Evolutionary conservation across 208 protist genomes (phyloP).

Genomic region (Phytomonas sp.): DNA sequence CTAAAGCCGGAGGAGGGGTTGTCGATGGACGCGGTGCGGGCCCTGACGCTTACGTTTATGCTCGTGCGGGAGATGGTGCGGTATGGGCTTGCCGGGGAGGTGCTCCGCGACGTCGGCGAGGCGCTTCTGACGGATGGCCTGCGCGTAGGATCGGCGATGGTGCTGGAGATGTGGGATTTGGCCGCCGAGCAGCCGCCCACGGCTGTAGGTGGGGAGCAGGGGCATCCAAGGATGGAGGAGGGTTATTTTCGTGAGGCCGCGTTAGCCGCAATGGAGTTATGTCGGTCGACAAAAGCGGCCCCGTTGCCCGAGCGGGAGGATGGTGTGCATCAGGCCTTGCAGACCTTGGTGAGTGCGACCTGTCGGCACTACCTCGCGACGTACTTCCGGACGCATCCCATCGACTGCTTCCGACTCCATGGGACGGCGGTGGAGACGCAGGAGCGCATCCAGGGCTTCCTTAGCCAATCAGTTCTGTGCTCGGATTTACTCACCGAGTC

Average conservation of each 20-base stretch:
- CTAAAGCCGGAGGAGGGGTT: constrained; percentile 9
- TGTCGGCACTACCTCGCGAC: constrained; percentile 44
- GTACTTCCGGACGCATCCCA: constrained; percentile 16
- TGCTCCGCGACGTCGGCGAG: constrained; percentile 32
- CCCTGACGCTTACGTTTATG: constrained; percentile 22
- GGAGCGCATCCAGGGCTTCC: constrained; percentile 17
- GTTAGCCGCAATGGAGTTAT: constrained; percentile 14
- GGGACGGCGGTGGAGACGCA: constrained; percentile 24
- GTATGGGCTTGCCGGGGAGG: constrained; percentile 11
- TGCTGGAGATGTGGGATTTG: constrained; percentile 50
- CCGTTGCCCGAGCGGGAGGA: constrained; percentile 4
- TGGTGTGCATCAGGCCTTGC: constrained; percentile 7
- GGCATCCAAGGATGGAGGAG: not conserved
- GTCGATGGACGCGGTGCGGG: constrained; percentile 13
- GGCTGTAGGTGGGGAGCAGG: not conserved
- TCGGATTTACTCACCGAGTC: constrained; percentile 26
- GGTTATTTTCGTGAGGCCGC: constrained; percentile 19
- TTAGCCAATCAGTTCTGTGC: constrained; percentile 17
- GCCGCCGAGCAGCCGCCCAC: constrained; percentile 8
- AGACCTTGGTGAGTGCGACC: constrained; percentile 10
- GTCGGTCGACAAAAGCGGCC: constrained; percentile 2
- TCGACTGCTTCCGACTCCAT: constrained; percentile 16
- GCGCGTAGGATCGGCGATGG: constrained; percentile 22
- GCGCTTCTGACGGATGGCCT: constrained; percentile 26
- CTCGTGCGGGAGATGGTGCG: constrained; percentile 26